These are phyloP conservation scores for Aspergillus neotritici DNA, from an alignment of 2,329 filamentous ascomycete genomes.

Conservation along the genomic window DNA sequence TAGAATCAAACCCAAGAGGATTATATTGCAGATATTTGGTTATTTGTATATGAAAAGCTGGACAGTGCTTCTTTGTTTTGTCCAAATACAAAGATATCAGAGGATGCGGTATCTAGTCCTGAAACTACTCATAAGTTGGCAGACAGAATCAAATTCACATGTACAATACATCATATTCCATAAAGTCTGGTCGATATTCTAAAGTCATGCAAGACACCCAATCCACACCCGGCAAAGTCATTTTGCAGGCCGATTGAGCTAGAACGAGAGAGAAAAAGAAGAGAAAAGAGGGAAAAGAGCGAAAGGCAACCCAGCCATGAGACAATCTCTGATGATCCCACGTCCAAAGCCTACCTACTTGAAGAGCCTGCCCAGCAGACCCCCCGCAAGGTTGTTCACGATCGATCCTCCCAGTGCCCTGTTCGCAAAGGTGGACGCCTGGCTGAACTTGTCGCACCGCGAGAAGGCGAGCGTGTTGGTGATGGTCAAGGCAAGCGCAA, in stretches of 20 bases:
- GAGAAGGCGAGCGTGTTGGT: constrained; percentile 50
- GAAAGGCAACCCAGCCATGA: neutral
- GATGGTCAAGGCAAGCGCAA: constrained; percentile 46
- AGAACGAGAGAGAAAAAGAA: neutral
- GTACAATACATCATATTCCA: too few relatives aligned
- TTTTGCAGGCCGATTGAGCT: neutral
- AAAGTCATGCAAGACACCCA: too few relatives aligned
- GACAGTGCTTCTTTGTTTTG: too few relatives aligned
- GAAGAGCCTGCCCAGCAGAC: constrained; percentile 52
- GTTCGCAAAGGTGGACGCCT: constrained; percentile 55
- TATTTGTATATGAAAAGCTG: too few relatives aligned
- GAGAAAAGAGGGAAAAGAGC: neutral
- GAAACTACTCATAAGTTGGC: too few relatives aligned
- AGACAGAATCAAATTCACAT: too few relatives aligned
- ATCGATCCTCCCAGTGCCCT: constrained; percentile 51
- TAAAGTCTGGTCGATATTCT: too few relatives aligned
- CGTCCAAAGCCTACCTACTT: constrained; percentile 28
- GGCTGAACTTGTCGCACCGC: constrained; percentile 48
- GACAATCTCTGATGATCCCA: neutral
- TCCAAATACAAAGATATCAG: too few relatives aligned
- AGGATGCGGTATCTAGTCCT: too few relatives aligned
- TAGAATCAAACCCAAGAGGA: too few relatives aligned
- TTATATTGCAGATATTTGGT: too few relatives aligned
- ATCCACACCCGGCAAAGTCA: too few relatives aligned
- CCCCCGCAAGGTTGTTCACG: constrained; percentile 50